Conservation (phyloP, 225 moss, liverwort and hornwort species). For the Asterella californica region DNA sequence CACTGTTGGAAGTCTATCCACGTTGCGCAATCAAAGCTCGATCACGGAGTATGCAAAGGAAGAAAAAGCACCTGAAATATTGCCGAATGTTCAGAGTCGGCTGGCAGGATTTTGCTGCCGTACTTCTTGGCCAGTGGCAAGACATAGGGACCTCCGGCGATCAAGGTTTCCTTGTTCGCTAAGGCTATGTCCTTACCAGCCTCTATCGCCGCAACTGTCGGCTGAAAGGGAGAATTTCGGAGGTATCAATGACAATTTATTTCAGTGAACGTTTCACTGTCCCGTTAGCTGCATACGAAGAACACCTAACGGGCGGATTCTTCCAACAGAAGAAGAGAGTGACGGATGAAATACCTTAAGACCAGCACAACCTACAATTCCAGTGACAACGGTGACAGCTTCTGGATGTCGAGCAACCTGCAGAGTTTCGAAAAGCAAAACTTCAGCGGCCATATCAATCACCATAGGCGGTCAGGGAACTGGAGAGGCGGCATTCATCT, state of each 20-base stretch:
- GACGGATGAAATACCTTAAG: conserved; percentile 50
- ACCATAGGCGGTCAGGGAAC: too few species aligned
- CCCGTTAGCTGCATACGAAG: not conserved
- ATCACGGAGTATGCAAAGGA: not conserved
- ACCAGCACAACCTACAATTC: conserved; percentile 77
- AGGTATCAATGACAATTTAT: not conserved
- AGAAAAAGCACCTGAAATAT: conserved; percentile 68
- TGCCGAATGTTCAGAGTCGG: conserved; percentile 95
- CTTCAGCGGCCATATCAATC: not conserved
- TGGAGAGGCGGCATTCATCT: too few species aligned
- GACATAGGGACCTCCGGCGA: conserved; percentile 94
- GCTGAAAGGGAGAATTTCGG: conserved; percentile 44
- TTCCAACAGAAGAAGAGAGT: not conserved
- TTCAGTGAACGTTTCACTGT: not conserved
- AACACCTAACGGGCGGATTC: not conserved
- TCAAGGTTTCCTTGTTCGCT: conserved; percentile 95
- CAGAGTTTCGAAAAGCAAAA: not conserved
- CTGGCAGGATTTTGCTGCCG: conserved; percentile 79
- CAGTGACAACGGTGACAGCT: conserved; percentile 66
- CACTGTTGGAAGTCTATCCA: too few species aligned
- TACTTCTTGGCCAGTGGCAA: conserved; percentile 82
- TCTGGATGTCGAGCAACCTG: conserved; percentile 80
- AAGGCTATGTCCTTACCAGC: conserved; percentile 94
- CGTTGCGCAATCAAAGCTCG: not conserved
- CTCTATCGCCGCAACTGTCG: conserved; percentile 90